Conservation (phyloP, 176 grass and related monocot species). For the Phragmites australis region DNA sequence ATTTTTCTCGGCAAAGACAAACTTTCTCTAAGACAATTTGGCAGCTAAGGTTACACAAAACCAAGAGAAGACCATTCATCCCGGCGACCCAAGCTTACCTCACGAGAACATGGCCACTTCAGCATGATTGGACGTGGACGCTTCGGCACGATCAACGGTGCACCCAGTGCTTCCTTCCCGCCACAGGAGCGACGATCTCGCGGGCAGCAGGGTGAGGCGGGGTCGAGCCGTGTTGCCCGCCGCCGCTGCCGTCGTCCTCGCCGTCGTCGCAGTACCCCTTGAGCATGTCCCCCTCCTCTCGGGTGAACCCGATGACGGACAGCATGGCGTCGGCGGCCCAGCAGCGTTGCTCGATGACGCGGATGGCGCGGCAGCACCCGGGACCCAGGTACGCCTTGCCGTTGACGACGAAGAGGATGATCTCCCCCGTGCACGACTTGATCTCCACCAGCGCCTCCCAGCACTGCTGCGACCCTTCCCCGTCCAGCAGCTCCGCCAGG, state of each 20-base stretch:
- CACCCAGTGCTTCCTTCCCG: neutral
- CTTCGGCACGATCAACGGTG: neutral
- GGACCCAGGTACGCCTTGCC: constrained; percentile 71
- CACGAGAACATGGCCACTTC: neutral
- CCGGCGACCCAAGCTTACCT: neutral
- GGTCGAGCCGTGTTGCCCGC: no score
- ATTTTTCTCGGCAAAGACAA: neutral
- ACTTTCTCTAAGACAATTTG: neutral
- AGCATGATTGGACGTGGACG: neutral
- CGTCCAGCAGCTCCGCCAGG: constrained; percentile 44
- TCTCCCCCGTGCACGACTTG: constrained; percentile 73
- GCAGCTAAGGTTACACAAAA: neutral
- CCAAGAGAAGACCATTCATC: neutral
- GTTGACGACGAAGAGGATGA: constrained; percentile 78
- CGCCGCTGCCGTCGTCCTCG: neutral
- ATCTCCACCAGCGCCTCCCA: constrained; percentile 67
- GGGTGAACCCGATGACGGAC: constrained; percentile 60
- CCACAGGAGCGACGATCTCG: neutral
- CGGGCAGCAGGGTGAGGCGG: no score
- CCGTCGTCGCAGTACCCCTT: constrained; percentile 57
- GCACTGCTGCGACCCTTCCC: constrained; percentile 51
- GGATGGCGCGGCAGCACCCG: constrained; percentile 64
- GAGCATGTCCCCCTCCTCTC: constrained; percentile 71
- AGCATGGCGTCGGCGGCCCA: constrained; percentile 80
- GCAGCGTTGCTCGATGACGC: constrained; percentile 61